Base-by-base conservation (phyloP, 1,284 basidiomycete genomes). In the Mycena sp. region DNA sequence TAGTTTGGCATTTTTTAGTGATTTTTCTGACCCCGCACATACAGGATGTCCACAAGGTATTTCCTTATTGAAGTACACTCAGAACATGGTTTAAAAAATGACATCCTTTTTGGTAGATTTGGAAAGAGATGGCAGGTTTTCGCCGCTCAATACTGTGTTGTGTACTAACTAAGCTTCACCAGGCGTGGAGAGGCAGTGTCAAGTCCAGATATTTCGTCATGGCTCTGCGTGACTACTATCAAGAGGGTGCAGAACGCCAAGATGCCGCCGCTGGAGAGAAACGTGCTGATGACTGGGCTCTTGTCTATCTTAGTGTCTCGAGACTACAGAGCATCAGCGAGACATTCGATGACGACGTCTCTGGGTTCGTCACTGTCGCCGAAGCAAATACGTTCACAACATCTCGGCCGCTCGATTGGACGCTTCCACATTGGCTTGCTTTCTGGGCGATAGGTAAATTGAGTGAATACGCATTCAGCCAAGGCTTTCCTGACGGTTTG, bases 341-440 rank as follows among this genome's bases (percentile, higher is more conserved):
- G 32, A 45, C 72, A 3, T 67, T 79, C 37, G 77, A 78, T 53
- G 71, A 73, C 28, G 77, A 79, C 49, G 69, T 68, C 0, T 63
- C 62, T 17, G 71, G 74, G 0, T 63, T 53, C 35, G 32, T 59
- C 2, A 60, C 57, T 1, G 63, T 76, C 16, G 55, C 61, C 6
- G 77, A 79, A 46, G 71, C 70, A 2, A 78, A 78, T 50, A 52
- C 64, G 0, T 77, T 77, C 58, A 74, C 74, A 0, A 28, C 58
- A 0, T 58, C 69, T 9, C 55, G 72, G 4, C 77, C 77, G 0
- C 21, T 46, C 10, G 66, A 67, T 16, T 78, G 77, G 77, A 76
- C 70, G 74, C 71, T 28, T 16, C 28, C 67, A 58, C 58, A 66
- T 46, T 72, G 70, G 69, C 43, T 74, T 23, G 61, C 73, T 3